Evolutionary conservation across 2,329 filamentous ascomycete genomes (phyloP).

Genomic region (Diaporthe vaccinii): DNA sequence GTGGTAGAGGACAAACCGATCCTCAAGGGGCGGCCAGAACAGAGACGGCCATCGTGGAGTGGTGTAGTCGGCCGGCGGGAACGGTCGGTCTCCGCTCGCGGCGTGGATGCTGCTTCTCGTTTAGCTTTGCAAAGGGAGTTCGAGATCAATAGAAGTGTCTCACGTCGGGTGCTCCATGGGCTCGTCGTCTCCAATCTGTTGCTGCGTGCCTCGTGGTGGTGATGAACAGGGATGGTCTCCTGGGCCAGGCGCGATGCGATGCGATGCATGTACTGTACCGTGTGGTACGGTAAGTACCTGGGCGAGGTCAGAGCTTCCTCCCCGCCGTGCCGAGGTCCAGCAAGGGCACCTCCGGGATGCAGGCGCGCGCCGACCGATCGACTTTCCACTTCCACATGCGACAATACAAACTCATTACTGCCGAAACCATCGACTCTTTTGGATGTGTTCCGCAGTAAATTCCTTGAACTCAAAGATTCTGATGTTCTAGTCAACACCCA

Average conservation of each 20-base stretch:
- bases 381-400: conserved; percentile 3
- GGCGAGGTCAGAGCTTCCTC: conserved; percentile 26
- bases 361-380: conserved; percentile 15
- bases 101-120: conserved; percentile 32
- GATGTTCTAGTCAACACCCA: background rate
- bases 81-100: conserved; percentile 39
- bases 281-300: background rate
- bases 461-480: background rate
- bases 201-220: conserved; percentile 18
- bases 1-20: conserved; percentile 76
- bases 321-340: conserved; percentile 46
- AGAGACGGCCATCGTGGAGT: conserved; percentile 85
- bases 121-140: background rate
- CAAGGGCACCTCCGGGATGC: conserved; percentile 40
- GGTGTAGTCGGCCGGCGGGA: conserved; percentile 69
- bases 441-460: background rate
- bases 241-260: background rate
- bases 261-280: background rate
- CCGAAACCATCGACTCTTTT: background rate
- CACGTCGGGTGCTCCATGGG: conserved; percentile 31
- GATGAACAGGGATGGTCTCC: conserved; percentile 22
- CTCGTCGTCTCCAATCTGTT: background rate
- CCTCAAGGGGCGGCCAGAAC: conserved; percentile 75
- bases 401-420: background rate
- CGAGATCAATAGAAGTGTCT: background rate